Evolutionary conservation across 805 yeast genomes (phyloP).

Genomic region (Yamadazyma philogaea): DNA sequence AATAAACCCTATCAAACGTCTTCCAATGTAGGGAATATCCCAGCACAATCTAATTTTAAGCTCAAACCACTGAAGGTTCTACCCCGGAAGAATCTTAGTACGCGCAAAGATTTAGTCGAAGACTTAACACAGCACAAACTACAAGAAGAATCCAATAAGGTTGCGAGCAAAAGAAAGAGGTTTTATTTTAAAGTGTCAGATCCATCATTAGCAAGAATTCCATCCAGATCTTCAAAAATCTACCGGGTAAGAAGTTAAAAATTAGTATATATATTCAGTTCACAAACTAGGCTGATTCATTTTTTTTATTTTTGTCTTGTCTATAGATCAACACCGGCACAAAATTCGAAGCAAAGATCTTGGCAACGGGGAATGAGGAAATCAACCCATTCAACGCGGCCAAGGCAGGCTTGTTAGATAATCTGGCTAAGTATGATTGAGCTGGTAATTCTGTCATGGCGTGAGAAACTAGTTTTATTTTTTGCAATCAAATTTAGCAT

Average conservation of each 20-base stretch:
- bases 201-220: neutral
- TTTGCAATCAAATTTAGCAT: neutral
- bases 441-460: slow-evolving; percentile 26
- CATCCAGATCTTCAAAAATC: neutral
- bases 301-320: slow-evolving; percentile 1
- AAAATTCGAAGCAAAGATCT: slow-evolving; percentile 58
- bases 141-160: neutral
- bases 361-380: slow-evolving; percentile 53
- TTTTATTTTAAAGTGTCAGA: neutral
- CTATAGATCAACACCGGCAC: slow-evolving; percentile 54
- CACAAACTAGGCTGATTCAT: neutral
- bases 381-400: slow-evolving; percentile 57
- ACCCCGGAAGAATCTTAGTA: too few relatives aligned
- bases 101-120: too few relatives aligned
- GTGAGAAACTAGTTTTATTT: neutral
- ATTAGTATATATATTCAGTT: neutral
- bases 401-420: slow-evolving; percentile 52
- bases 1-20: too few relatives aligned
- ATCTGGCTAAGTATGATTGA: slow-evolving; percentile 50
- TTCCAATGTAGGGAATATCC: too few relatives aligned
- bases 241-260: neutral
- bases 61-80: too few relatives aligned
- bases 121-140: neutral
- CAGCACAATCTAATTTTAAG: too few relatives aligned
- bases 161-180: neutral